phyloP scores from a whole-genome alignment of 2,329 filamentous ascomycete genomes.

The Colletotrichum lini region DNA sequence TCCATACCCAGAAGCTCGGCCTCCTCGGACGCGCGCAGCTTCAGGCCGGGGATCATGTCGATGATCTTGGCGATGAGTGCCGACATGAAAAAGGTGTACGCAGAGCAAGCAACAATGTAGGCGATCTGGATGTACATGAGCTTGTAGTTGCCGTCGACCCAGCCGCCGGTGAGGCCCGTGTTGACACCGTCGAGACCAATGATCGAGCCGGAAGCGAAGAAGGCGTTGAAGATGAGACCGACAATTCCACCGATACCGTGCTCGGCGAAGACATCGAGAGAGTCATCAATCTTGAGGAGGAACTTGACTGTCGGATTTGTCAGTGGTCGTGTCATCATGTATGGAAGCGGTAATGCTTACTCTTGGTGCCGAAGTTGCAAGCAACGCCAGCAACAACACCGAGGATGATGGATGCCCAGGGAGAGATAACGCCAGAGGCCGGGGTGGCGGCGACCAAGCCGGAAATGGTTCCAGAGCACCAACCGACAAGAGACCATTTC shows the following conservation, averaged over 20 bases:
- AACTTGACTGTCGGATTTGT: conserved; percentile 64
- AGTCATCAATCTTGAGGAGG: conserved; percentile 77
- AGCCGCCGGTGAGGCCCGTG: conserved; percentile 76
- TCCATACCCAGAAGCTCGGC: conserved; percentile 91
- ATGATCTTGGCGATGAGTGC: conserved; percentile 81
- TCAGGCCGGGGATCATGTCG: conserved; percentile 82
- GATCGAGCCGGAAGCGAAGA: conserved; percentile 79
- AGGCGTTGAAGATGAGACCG: conserved; percentile 79
- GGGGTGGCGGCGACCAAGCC: conserved; percentile 80
- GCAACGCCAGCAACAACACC: conserved; percentile 75
- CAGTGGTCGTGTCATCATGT: neutral
- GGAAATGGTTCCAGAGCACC: conserved; percentile 80
- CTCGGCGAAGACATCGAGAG: conserved; percentile 80
- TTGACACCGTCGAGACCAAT: conserved; percentile 85
- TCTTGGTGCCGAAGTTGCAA: conserved; percentile 79
- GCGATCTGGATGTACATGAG: conserved; percentile 86
- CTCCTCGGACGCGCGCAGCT: conserved; percentile 85
- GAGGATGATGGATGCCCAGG: conserved; percentile 77
- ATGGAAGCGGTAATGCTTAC: conserved; percentile 46
- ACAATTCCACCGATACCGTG: conserved; percentile 79
- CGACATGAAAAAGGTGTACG: conserved; percentile 81
- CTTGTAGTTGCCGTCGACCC: conserved; percentile 81
- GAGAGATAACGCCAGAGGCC: conserved; percentile 77
- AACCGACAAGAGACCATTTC: conserved; percentile 90
- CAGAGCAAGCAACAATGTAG: conserved; percentile 77